phyloP scores from a whole-genome alignment of 1,284 basidiomycete genomes.

The Ganoderma lucidum region DNA sequence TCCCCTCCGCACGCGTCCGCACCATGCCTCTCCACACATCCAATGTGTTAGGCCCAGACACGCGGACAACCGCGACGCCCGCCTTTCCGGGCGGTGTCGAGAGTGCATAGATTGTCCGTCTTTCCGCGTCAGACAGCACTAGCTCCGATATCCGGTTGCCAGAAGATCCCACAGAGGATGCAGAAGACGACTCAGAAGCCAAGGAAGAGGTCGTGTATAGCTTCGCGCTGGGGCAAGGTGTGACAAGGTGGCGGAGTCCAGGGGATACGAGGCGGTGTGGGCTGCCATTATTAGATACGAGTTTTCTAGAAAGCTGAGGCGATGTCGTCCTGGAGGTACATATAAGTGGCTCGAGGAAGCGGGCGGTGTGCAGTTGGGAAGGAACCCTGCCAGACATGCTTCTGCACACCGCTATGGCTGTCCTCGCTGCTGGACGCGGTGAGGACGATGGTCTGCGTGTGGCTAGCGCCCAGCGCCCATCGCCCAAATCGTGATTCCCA shows the following conservation, averaged over 20 bases:
- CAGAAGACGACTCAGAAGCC: background rate
- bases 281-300: constrained; percentile 17
- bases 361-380: constrained; percentile 25
- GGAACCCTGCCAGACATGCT: constrained; percentile 27
- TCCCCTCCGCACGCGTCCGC: constrained; percentile 29
- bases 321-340: constrained; percentile 15
- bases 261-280: constrained; percentile 29
- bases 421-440: constrained; percentile 25
- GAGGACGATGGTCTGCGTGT: constrained; percentile 20
- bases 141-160: constrained; percentile 17
- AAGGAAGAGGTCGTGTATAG: constrained; percentile 14
- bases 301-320: constrained; percentile 26
- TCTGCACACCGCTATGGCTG: constrained; percentile 25
- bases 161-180: background rate
- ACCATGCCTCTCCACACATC: constrained; percentile 69
- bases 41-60: constrained; percentile 79
- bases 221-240: constrained; percentile 14
- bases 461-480: constrained; percentile 26
- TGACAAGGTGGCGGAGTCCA: constrained; percentile 5
- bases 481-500: constrained; percentile 25
- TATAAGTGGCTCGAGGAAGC: constrained; percentile 24
- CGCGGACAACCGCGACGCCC: constrained; percentile 82
- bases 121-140: constrained; percentile 64
- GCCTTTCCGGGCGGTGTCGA: constrained; percentile 86
- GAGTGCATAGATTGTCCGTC: constrained; percentile 84